phyloP scores from a whole-genome alignment of 2,329 filamentous ascomycete species.

The Neonectria neomacrospora region DNA sequence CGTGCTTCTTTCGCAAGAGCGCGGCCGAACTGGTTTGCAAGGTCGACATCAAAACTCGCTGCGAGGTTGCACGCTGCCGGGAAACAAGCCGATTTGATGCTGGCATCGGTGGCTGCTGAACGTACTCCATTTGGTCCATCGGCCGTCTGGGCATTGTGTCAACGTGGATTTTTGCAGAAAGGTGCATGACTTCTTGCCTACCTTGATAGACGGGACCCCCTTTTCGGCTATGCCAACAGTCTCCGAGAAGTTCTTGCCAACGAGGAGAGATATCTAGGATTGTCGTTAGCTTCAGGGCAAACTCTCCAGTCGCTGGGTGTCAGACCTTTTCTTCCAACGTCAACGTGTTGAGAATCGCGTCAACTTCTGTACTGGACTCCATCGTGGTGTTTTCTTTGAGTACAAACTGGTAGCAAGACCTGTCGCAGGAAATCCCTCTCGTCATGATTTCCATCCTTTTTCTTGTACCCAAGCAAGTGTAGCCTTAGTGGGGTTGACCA shows the following conservation, averaged over 20 bases:
- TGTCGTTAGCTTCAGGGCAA: neutral
- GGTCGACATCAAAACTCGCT: slow-evolving; percentile 69
- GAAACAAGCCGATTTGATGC: slow-evolving; percentile 48
- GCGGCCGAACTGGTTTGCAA: slow-evolving; percentile 66
- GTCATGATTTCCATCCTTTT: neutral
- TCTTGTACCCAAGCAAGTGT: neutral
- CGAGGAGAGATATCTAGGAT: slow-evolving; percentile 37
- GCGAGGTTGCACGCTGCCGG: slow-evolving; percentile 57
- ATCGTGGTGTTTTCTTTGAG: slow-evolving; percentile 14
- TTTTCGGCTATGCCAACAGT: slow-evolving; percentile 33
- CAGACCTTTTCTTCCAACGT: slow-evolving; percentile 38
- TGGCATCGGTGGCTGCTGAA: slow-evolving; percentile 44
- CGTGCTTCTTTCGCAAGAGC: slow-evolving; percentile 65
- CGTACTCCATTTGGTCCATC: slow-evolving; percentile 52
- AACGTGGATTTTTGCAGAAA: neutral
- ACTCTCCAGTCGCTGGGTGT: neutral
- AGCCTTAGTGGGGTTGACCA: neutral
- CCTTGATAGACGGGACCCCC: slow-evolving; percentile 37
- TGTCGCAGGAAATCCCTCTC: neutral
- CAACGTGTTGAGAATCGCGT: slow-evolving; percentile 26
- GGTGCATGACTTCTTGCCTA: fast-evolving
- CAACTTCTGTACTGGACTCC: slow-evolving; percentile 17
- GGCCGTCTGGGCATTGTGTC: slow-evolving; percentile 26
- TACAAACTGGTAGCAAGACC: neutral
- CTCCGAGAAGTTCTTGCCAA: slow-evolving; percentile 40